Evolutionary conservation across 164 flowering plant genomes (phyloP), one percentile per base, ranked within the genome.

Genomic region (Liriodendron chinense): DNA sequence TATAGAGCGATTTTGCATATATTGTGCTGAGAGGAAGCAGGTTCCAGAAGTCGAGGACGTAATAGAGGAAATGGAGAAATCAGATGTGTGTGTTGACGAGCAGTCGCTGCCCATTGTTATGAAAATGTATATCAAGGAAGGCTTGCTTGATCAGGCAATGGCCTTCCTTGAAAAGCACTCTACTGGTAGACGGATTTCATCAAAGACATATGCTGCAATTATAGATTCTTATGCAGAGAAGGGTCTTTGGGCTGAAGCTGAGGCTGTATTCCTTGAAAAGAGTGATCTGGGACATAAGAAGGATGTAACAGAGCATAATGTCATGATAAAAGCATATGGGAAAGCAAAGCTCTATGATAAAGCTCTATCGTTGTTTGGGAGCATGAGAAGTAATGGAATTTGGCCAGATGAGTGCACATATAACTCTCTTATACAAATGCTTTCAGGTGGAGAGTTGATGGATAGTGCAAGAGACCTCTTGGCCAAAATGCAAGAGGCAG

Each of bases 351-450:
- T 89, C 7, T 90, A 92, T 79, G 92, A 95, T 72, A 87, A 87
- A 84, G 98, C 98, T 20, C 78, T 89, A 47, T 85, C 88, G 28
- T 84, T 93, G 71, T 90, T 93, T 76, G 86, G 82, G 78, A 76
- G 76, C 80, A 94, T 94, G 98, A 90, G 84, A 82, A 87, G 86
- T 73, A 84, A 82, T 68, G 97, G 98, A 47, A 88, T 86, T 22
- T 95, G 98, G 98, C 98, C 98, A 9, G 93, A 92, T 78, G 86
- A 91, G 74, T 88, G 93, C 83, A 95, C 98, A 1, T 93, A 93
- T 65, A 91, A 92, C 78, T 89, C 98, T 75, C 84, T 93, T 21
- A 81, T 90, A 71, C 96, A 95, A 80, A 95, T 95, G 98, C 85
- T 86, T 66, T 77, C 93, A 24, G 89, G 90, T 57, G 91, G 84